A percentile compares a stretch with the other conserved stretches of the same genome.
Conservation (phyloP, 768 basidiomycete genomes). For the Mycena rebaudengoi region DNA sequence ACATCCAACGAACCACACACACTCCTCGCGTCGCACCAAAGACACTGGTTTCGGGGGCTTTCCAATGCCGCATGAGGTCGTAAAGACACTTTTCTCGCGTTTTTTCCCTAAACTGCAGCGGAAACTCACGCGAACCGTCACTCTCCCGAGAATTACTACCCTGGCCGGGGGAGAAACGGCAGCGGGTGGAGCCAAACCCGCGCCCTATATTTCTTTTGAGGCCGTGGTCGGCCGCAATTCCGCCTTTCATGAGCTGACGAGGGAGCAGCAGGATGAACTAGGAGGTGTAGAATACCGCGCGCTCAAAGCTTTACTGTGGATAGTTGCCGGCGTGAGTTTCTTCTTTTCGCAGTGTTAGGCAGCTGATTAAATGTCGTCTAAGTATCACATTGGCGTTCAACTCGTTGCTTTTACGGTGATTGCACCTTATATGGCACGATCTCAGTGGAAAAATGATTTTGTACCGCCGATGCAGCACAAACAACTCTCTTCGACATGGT, state of each 20-base stretch:
- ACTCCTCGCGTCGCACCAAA: conserved; percentile 37
- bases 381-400: conserved; percentile 86
- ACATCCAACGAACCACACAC: conserved; percentile 27
- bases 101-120: conserved; percentile 72
- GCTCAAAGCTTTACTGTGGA: conserved; percentile 81
- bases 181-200: conserved; percentile 57
- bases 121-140: conserved; percentile 72
- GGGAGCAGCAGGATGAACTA: conserved; percentile 88
- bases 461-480: conserved; percentile 64
- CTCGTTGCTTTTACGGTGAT: conserved; percentile 75
- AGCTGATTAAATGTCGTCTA: not conserved
- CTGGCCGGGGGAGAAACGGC: conserved; percentile 48
- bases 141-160: conserved; percentile 77
- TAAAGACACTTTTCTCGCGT: conserved; percentile 56
- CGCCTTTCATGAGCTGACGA: conserved; percentile 69
- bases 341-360: not conserved
- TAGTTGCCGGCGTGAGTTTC: conserved; percentile 71
- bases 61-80: conserved; percentile 70
- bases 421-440: conserved; percentile 78
- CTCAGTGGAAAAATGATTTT: conserved; percentile 69
- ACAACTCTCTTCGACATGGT: conserved; percentile 74
- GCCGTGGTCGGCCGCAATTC: conserved; percentile 88
- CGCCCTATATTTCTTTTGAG: conserved; percentile 87
- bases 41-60: conserved; percentile 75
- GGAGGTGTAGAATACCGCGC: conserved; percentile 95